phyloP scores from a whole-genome alignment of 169 alveolate genomes.

The Babesia caballi region DNA sequence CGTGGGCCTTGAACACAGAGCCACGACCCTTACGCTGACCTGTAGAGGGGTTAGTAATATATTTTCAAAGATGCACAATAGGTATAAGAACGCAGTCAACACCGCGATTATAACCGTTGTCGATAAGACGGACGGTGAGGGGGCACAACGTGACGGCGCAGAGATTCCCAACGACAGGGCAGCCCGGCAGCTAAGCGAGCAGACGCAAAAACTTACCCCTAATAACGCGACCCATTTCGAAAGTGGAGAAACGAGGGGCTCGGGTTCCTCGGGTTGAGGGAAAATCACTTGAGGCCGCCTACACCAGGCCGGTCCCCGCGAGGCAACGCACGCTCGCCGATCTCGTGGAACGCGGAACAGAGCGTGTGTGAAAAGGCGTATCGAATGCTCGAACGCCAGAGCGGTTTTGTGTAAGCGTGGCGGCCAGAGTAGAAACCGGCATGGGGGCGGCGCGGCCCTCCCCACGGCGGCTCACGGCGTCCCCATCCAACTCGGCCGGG shows the following conservation, averaged over 20 bases:
- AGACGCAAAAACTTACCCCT: constrained; percentile 43
- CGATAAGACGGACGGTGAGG: neutral
- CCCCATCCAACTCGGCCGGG: constrained; percentile 26
- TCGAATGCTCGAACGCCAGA: constrained; percentile 28
- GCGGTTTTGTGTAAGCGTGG: neutral
- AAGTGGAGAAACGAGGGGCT: neutral
- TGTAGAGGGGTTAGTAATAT: constrained; percentile 57
- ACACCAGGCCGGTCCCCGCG: neutral
- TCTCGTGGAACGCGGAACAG: neutral
- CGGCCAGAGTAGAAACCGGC: neutral
- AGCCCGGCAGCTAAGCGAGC: neutral
- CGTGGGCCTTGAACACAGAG: constrained; percentile 91
- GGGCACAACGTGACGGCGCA: neutral
- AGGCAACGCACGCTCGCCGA: neutral
- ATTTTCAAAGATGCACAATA: too few species aligned
- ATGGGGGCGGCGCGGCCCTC: constrained; percentile 31
- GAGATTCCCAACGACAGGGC: neutral
- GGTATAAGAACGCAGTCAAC: too few species aligned
- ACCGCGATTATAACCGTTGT: neutral
- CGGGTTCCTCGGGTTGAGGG: neutral
- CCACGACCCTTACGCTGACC: constrained; percentile 98
- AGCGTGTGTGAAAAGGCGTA: neutral
- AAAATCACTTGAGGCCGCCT: neutral
- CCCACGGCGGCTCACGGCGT: constrained; percentile 9
- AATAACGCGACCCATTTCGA: constrained; percentile 61